Conservation (phyloP, 305 asterid species). For the Solanum hybrid region DNA sequence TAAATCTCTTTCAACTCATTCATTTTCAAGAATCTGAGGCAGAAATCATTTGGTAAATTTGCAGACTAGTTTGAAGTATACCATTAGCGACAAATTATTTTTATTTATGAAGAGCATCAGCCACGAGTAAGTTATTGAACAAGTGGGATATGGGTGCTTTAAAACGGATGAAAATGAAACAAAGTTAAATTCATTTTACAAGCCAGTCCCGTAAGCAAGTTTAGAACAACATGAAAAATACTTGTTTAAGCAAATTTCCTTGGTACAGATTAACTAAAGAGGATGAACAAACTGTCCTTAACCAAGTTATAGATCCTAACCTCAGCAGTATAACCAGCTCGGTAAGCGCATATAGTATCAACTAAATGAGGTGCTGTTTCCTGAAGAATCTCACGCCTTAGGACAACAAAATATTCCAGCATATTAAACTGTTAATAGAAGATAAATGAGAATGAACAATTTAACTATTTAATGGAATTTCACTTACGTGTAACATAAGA, state of each 20-base stretch:
- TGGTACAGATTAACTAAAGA: conserved; percentile 3
- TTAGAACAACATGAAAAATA: background rate
- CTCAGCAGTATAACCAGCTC: conserved; percentile 90
- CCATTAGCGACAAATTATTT: background rate
- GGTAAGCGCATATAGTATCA: conserved; percentile 59
- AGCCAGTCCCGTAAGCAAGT: background rate
- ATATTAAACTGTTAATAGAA: conserved; percentile 7
- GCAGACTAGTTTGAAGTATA: background rate
- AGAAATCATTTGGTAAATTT: background rate
- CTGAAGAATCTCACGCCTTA: conserved; percentile 81
- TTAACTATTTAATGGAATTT: background rate
- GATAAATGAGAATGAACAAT: conserved; percentile 2
- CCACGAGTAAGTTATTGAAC: background rate
- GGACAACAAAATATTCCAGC: conserved; percentile 21
- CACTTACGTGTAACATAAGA: conserved; percentile 82
- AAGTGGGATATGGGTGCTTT: background rate
- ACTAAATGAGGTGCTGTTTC: conserved; percentile 65
- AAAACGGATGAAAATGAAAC: background rate
- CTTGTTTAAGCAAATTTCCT: background rate
- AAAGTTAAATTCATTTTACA: background rate
- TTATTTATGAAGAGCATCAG: background rate
- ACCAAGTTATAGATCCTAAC: conserved; percentile 32
- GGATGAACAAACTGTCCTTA: conserved; percentile 4
- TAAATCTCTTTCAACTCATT: background rate
- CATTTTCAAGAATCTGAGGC: background rate